Base-by-base conservation (phyloP, 495 filamentous ascomycete genomes). In the Aspergillus affinis region DNA sequence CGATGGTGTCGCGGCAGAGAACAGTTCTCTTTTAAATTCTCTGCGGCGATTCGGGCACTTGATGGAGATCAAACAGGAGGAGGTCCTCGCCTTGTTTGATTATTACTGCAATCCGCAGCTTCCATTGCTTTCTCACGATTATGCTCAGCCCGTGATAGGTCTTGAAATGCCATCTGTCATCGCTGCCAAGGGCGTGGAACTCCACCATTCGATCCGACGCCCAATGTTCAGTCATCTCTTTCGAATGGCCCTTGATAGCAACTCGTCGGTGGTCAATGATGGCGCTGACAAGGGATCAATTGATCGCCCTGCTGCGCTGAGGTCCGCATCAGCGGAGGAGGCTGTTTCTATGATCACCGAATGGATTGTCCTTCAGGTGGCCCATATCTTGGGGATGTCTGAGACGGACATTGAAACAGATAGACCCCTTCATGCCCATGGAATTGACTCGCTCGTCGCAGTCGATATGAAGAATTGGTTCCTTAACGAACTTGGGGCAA, bases 31-130 rank as follows among this genome's bases (percentile, higher is more conserved):
- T 13, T 27, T 55, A 19, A n/a, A 10, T 26, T 18, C 19, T 13
- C n/a, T 55, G 41, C 41, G 19, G 2, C 20, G 41, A 27, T 20
- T 27, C 19, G 54, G 54, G 17, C 19, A 27, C 21, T 23, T 55
- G 19, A 48, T 27, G 41, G 54, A 27, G 23, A 48, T 55, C 19
- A 21, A 41, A 0, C 41, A 30, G 54, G 41, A 47, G 3, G 41
- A 55, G 20, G 21, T 55, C 17, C 13, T 48, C 19, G 54, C 41
- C 41, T 23, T 55, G 10, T 23, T 55, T 12, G 54, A 47, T 27
- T 29, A 55, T 17, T 55, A 48, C 20, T 55, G 54, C 19, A 18
- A 55, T 41, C 54, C 54, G 18, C 12, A 54, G 20, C 29, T 41
- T 21, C 51, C 51, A 44, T 19, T 41, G 20, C 29, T 44, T 20